Evolutionary conservation across 768 basidiomycete genomes (phyloP).

Genomic region (Cubamyces sp.): DNA sequence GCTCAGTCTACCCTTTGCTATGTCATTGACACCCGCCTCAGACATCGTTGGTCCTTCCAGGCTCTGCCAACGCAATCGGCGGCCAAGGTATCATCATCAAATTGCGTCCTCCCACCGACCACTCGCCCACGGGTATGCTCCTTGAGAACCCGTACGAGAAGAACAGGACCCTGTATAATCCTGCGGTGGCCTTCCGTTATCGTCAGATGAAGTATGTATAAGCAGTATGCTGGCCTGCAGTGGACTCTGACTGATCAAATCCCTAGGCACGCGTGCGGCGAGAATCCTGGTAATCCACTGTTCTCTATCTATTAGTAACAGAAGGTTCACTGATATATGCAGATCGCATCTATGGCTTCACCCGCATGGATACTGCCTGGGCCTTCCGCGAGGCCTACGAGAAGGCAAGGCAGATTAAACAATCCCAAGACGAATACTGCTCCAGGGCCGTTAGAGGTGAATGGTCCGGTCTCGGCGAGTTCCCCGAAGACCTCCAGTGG

Average conservation of each 20-base stretch:
- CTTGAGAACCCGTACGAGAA: slow-evolving; percentile 74
- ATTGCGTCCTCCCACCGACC: slow-evolving; percentile 69
- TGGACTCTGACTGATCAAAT: not conserved
- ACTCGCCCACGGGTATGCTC: slow-evolving; percentile 72
- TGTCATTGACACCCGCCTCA: not conserved
- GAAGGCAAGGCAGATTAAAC: slow-evolving; percentile 64
- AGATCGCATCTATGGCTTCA: slow-evolving; percentile 36
- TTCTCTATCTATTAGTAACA: no score
- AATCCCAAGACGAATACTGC: slow-evolving; percentile 72
- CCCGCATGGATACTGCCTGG: slow-evolving; percentile 69
- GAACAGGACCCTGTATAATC: slow-evolving; percentile 52
- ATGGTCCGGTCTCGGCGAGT: slow-evolving; percentile 53
- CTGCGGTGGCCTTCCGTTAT: slow-evolving; percentile 59
- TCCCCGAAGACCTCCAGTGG: slow-evolving; percentile 77
- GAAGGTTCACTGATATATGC: not conserved
- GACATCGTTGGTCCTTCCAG: slow-evolving; percentile 76
- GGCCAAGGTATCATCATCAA: slow-evolving; percentile 83
- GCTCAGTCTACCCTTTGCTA: not conserved
- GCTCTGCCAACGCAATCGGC: slow-evolving; percentile 56
- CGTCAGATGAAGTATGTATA: slow-evolving; percentile 72
- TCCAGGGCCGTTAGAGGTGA: slow-evolving; percentile 47
- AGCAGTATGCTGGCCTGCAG: not conserved
- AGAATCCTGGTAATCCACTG: slow-evolving; percentile 50
- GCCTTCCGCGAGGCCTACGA: slow-evolving; percentile 73
- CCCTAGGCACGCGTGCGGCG: slow-evolving; percentile 40